Evolutionary conservation across 345 rosid species (phyloP), one percentile per base, ranked within the genome.

Genomic region (Leavenworthia alabamica): DNA sequence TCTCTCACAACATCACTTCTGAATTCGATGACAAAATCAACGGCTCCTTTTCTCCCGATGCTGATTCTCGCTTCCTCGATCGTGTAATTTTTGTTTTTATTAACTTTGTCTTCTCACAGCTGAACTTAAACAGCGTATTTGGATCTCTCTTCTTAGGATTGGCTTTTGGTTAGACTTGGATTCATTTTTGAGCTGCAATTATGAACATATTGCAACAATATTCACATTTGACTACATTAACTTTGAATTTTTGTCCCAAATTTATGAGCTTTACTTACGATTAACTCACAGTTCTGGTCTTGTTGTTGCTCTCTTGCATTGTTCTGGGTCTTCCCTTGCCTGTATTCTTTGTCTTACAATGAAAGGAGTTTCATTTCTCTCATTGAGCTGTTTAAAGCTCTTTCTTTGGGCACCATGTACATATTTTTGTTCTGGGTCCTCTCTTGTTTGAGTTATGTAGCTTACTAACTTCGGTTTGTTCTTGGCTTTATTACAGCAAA

Each of bases 401-500:
- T 36, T 28, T 46, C 43, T 13, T 23, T 22, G 8, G 17, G 19
- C 42, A 26, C 5, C 7, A 5, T 13, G 6, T 49, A 29, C 60
- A 10, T 31, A 6, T 23, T 27, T 32, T 6, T 28, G 48, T 31
- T 37, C 13, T 10, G 41, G 8, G 31, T 4, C 19, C 7, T 13
- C n/a, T 55, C 39, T 33, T 37, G 23, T 28, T 19, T 45, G 63
- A 61, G 52, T 55, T 46, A n/a, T 57, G 6, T 29, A 39, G 29
- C 29, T 29, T 11, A 29, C 19, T 32, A n/a, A 49, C 23, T 32
- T 54, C 15, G 4, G 53, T 40, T 35, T 19, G 15, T 15, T 12
- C 27, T 55, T 73, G 40, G 33, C 9, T 60, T 60, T 8, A 26
- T 45, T 72, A 37, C 82, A 92, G 96, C 95, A 86, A 92, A 92